Percentiles rank a stretch among this genome's conserved stretches.
Evolutionary conservation across 805 yeast species (phyloP).

Genomic region (Yarrowia alimentaria): DNA sequence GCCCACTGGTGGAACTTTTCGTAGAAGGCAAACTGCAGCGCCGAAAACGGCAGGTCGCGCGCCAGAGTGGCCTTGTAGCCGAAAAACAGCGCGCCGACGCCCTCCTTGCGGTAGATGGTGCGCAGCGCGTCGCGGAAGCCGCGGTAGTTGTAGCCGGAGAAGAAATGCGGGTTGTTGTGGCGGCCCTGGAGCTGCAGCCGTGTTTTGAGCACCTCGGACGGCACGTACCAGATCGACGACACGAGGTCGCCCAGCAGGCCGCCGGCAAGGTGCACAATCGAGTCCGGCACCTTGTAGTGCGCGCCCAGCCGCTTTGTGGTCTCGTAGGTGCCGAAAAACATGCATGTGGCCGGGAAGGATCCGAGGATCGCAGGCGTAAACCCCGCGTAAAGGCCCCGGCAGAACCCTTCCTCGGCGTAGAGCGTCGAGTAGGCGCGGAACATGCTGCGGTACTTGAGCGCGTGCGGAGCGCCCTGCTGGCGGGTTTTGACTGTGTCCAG

Average conservation of each 20-base stretch:
- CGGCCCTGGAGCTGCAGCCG: conserved; percentile 90
- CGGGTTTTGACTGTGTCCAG: conserved; percentile 95
- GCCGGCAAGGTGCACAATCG: conserved; percentile 73
- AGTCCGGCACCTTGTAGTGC: conserved; percentile 67
- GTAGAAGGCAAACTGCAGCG: conserved; percentile 92
- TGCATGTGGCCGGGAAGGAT: conserved; percentile 81
- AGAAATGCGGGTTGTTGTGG: conserved; percentile 72
- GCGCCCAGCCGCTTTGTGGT: conserved; percentile 58
- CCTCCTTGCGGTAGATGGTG: conserved; percentile 68
- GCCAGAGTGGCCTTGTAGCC: conserved; percentile 94
- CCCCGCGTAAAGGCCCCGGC: conserved; percentile 87
- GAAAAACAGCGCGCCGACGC: conserved; percentile 69
- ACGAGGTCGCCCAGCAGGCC: conserved; percentile 95
- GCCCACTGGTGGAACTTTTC: conserved; percentile 54
- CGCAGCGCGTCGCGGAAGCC: conserved; percentile 69
- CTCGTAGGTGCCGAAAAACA: conserved; percentile 93
- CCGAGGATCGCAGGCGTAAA: conserved; percentile 90
- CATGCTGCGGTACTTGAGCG: conserved; percentile 68
- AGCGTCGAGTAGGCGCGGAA: conserved; percentile 72
- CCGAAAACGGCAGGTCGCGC: conserved; percentile 93
- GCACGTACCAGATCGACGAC: conserved; percentile 85
- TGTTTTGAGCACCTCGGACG: conserved; percentile 91
- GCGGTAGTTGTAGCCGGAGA: conserved; percentile 81
- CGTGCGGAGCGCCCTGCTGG: conserved; percentile 87
- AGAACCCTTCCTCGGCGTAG: conserved; percentile 78